phyloP scores from a whole-genome alignment of 495 filamentous ascomycete genomes.

The Penicillium silybi region DNA sequence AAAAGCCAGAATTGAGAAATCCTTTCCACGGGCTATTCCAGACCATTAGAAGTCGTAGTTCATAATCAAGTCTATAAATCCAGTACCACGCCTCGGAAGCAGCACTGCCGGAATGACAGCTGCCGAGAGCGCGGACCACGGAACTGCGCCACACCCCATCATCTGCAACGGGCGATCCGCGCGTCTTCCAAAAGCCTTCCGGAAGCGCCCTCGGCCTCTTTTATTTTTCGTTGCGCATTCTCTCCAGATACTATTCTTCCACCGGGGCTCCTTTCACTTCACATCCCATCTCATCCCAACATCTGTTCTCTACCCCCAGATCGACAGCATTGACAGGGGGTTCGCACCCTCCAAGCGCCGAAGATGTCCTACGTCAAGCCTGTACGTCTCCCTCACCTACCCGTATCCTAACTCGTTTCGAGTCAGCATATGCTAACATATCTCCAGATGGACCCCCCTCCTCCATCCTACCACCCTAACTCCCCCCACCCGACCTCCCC shows the following conservation, averaged over 20 bases:
- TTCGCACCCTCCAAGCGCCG: conserved; percentile 1
- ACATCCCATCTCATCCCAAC: background rate
- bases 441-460: conserved; percentile 25
- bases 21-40: background rate
- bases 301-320: conserved; percentile 1
- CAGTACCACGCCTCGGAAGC: too few species aligned
- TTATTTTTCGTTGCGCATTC: background rate
- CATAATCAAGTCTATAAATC: too few species aligned
- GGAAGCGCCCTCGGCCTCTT: background rate
- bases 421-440: background rate
- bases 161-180: conserved; percentile 10
- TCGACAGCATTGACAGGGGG: conserved; percentile 1
- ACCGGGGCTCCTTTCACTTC: background rate
- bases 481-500: conserved; percentile 26
- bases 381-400: conserved; percentile 14
- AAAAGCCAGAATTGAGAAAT: conserved; percentile 18
- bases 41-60: background rate
- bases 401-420: background rate
- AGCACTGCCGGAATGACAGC: background rate
- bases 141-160: conserved; percentile 19
- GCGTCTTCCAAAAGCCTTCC: conserved; percentile 9
- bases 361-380: conserved; percentile 40
- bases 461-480: conserved; percentile 19
- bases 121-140: background rate
- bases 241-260: background rate